Conservation (phyloP, 345 rosid species). For the Brassica carinata region DNA sequence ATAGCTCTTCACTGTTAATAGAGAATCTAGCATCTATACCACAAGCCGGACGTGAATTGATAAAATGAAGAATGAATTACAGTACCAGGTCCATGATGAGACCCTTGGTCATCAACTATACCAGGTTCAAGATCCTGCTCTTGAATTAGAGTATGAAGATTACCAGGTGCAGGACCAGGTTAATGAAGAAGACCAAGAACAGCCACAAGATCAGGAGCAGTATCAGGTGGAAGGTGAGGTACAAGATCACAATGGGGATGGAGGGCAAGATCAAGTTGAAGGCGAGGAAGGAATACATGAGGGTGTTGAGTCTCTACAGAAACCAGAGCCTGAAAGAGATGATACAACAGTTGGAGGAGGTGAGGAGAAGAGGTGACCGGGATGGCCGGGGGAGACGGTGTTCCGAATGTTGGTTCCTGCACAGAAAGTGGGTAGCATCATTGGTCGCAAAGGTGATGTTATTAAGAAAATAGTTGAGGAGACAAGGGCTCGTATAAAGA, state of each 20-base stretch:
- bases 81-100: slow-evolving; percentile 39
- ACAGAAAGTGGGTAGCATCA: slow-evolving; percentile 95
- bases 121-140: slow-evolving; percentile 27
- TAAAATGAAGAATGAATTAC: slow-evolving; percentile 28
- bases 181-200: slow-evolving; percentile 26
- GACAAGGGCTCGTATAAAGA: slow-evolving; percentile 96
- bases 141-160: slow-evolving; percentile 29
- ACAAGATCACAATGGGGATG: slow-evolving; percentile 32
- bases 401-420: slow-evolving; percentile 98
- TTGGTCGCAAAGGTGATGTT: slow-evolving; percentile 92
- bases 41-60: background rate
- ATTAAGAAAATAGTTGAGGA: slow-evolving; percentile 97
- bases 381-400: slow-evolving; percentile 99
- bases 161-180: slow-evolving; percentile 27
- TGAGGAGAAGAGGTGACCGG: slow-evolving; percentile 93
- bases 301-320: slow-evolving; percentile 32
- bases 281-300: slow-evolving; percentile 43
- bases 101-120: slow-evolving; percentile 41
- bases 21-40: background rate
- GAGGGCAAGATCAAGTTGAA: slow-evolving; percentile 35
- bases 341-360: slow-evolving; percentile 46
- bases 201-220: slow-evolving; percentile 40
- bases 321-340: slow-evolving; percentile 45
- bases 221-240: slow-evolving; percentile 31
- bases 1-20: background rate